phyloP scores from a whole-genome alignment of 352 stramenopile genomes.

The Pythium grandisporangium region DNA sequence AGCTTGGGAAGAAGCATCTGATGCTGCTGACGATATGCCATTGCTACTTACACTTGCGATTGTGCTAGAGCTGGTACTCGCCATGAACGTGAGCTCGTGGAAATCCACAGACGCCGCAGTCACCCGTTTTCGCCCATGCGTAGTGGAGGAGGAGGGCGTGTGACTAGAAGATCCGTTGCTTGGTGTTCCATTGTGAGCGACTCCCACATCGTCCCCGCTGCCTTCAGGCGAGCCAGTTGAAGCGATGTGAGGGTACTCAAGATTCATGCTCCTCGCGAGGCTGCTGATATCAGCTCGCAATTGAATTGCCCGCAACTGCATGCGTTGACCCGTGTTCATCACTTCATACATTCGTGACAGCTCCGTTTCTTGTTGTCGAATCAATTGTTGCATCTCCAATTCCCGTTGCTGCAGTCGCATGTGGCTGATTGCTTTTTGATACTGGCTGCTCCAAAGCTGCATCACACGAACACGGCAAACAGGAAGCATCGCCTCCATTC shows the following conservation, averaged over 20 bases:
- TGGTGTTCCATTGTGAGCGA: too few species aligned
- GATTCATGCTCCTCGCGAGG: slow-evolving; percentile 61
- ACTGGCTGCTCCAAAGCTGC: slow-evolving; percentile 81
- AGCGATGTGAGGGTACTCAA: slow-evolving; percentile 41
- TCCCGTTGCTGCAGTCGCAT: slow-evolving; percentile 83
- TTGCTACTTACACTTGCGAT: not conserved
- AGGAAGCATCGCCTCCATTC: slow-evolving; percentile 66
- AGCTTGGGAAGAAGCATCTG: slow-evolving; percentile 1
- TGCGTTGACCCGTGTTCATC: slow-evolving; percentile 44
- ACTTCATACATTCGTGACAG: slow-evolving; percentile 55
- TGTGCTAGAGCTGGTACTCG: not conserved
- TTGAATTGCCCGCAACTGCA: slow-evolving; percentile 50
- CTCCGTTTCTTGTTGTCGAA: slow-evolving; percentile 74
- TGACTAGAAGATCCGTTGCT: too few species aligned
- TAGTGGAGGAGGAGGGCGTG: not conserved
- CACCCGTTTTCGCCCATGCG: slow-evolving; percentile 10
- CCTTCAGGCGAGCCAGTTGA: slow-evolving; percentile 1
- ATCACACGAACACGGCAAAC: slow-evolving; percentile 82
- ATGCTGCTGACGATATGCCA: slow-evolving; percentile 2
- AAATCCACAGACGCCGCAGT: slow-evolving; percentile 33
- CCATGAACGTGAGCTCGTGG: slow-evolving; percentile 35
- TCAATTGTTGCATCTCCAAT: slow-evolving; percentile 76
- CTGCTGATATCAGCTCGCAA: slow-evolving; percentile 67
- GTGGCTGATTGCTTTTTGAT: slow-evolving; percentile 83
- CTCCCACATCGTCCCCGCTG: slow-evolving; percentile 2